phyloP scores from a whole-genome alignment of 257 asterid genomes.

The Nicotiana attenuata region DNA sequence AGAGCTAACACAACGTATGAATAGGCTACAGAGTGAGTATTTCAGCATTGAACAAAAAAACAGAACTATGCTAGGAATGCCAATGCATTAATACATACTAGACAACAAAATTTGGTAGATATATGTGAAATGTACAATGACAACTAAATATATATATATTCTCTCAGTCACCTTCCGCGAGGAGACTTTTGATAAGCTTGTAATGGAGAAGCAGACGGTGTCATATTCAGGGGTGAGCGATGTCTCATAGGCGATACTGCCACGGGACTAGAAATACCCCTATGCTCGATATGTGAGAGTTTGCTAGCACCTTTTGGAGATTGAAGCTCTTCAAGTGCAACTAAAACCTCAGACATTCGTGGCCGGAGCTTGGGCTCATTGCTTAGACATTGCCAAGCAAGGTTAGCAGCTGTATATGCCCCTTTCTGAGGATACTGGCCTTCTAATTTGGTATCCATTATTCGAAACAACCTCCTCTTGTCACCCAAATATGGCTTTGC shows the following conservation, averaged over 20 bases:
- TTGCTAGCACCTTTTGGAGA: constrained; percentile 33
- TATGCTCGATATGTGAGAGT: constrained; percentile 21
- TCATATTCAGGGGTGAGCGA: constrained; percentile 39
- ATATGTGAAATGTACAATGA: constrained; percentile 20
- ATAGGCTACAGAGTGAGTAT: background rate
- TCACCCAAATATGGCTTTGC: constrained; percentile 64
- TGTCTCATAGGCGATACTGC: constrained; percentile 25
- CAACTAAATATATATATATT: background rate
- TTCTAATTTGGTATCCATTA: constrained; percentile 72
- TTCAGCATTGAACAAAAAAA: background rate
- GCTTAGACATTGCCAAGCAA: constrained; percentile 59
- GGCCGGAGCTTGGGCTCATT: constrained; percentile 63
- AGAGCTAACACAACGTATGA: background rate
- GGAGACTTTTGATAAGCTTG: constrained; percentile 45
- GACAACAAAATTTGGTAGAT: constrained; percentile 13
- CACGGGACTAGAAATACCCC: constrained; percentile 17
- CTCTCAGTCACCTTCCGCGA: constrained; percentile 32
- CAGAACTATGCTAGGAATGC: background rate
- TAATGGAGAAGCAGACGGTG: constrained; percentile 51
- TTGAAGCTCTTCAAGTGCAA: constrained; percentile 58
- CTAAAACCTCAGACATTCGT: constrained; percentile 54
- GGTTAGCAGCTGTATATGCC: constrained; percentile 52
- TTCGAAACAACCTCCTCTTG: constrained; percentile 56
- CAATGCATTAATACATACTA: background rate
- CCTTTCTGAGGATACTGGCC: constrained; percentile 84